Percentiles rank a stretch among this genome's conserved stretches.
phyloP scores from a whole-genome alignment of 305 asterid species.

The Solanum hybrid region DNA sequence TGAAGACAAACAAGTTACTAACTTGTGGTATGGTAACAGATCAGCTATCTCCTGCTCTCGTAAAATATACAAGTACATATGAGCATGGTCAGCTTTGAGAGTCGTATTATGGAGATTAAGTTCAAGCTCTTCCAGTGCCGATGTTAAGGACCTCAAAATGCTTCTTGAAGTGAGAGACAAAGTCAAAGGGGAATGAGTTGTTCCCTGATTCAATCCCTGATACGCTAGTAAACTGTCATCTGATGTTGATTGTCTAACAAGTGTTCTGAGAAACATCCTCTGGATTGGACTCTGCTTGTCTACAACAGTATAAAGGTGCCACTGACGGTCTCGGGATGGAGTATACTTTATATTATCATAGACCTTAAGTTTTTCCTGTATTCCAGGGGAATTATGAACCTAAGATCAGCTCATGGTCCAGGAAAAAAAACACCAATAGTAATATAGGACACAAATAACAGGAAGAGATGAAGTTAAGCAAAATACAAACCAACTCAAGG shows the following conservation, averaged over 20 bases:
- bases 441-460: neutral
- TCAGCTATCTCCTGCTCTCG: constrained; percentile 84
- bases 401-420: constrained; percentile 6
- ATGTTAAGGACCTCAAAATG: constrained; percentile 71
- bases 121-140: constrained; percentile 98
- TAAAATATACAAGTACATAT: constrained; percentile 79
- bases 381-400: constrained; percentile 2
- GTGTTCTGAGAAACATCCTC: constrained; percentile 90
- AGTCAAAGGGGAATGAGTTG: constrained; percentile 42
- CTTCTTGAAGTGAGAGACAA: constrained; percentile 85
- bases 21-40: constrained; percentile 79
- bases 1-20: constrained; percentile 18
- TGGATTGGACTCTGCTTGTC: constrained; percentile 62
- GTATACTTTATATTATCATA: constrained; percentile 72
- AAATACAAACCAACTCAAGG: constrained; percentile 77
- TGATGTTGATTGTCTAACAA: constrained; percentile 82
- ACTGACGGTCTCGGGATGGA: constrained; percentile 95
- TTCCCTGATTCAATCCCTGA: constrained; percentile 51
- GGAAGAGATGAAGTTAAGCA: neutral
- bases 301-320: constrained; percentile 88
- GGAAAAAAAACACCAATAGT: neutral
- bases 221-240: constrained; percentile 59
- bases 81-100: constrained; percentile 84
- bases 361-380: constrained; percentile 86
- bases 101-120: constrained; percentile 82